These are phyloP conservation scores for Mitragyna speciosa DNA, from an alignment of 257 asterid species.

Conservation along the genomic window DNA sequence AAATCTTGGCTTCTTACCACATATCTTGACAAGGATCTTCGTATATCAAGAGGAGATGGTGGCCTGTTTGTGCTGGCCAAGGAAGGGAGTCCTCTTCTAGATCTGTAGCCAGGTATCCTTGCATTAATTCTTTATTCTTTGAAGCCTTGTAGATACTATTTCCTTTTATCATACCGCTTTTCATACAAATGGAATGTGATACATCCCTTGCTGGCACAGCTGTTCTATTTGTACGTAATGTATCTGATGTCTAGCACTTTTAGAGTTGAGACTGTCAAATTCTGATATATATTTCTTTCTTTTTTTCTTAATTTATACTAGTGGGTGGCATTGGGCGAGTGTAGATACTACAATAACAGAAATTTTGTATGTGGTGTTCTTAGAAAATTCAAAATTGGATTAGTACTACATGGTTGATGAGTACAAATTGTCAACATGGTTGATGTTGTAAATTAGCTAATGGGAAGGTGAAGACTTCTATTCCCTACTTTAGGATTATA, in stretches of 20 bases:
- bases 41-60: conserved; percentile 95
- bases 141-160: neutral
- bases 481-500: neutral
- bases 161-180: neutral
- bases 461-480: neutral
- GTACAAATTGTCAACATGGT: neutral
- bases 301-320: neutral
- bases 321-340: neutral
- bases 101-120: conserved; percentile 37
- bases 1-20: conserved; percentile 81
- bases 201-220: neutral
- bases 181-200: neutral
- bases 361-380: neutral
- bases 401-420: neutral
- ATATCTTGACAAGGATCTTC: conserved; percentile 81
- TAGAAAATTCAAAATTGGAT: neutral
- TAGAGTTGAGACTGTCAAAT: neutral
- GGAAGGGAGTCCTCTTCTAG: conserved; percentile 82
- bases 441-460: neutral
- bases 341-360: neutral
- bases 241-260: neutral
- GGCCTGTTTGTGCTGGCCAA: conserved; percentile 89
- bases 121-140: neutral
- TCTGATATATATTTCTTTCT: neutral
- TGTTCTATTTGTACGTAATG: neutral